Conservation (phyloP, 345 rosid genomes). For the Jatropha curcas region DNA sequence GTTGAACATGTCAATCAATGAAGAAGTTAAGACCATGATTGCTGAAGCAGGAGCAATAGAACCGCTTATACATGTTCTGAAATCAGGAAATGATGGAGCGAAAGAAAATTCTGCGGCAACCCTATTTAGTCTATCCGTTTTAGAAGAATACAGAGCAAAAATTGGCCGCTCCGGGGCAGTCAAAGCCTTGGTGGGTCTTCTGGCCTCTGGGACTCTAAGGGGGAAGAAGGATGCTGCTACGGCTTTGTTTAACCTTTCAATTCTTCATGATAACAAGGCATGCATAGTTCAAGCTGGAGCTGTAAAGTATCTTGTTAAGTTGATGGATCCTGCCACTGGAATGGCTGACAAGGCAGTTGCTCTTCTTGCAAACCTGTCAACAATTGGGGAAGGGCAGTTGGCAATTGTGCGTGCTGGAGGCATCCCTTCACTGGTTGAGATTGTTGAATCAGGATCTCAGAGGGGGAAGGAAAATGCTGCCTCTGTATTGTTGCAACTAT, state of each 20-base stretch:
- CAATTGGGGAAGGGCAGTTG: constrained; percentile 73
- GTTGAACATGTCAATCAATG: constrained; percentile 81
- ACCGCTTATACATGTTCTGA: constrained; percentile 73
- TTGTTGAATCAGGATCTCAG: constrained; percentile 77
- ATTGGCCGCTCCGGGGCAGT: constrained; percentile 89
- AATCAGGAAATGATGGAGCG: constrained; percentile 75
- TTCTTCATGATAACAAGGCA: constrained; percentile 88
- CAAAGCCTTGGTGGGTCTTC: constrained; percentile 73
- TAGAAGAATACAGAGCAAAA: constrained; percentile 68
- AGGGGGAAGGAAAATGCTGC: constrained; percentile 96
- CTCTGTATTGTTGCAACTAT: constrained; percentile 75
- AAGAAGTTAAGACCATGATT: constrained; percentile 70
- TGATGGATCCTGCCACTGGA: constrained; percentile 65
- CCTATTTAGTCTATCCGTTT: constrained; percentile 73
- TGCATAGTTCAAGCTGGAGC: constrained; percentile 96
- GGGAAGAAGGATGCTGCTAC: constrained; percentile 95
- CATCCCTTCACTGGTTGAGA: constrained; percentile 72
- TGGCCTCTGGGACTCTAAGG: constrained; percentile 72
- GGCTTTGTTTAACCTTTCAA: constrained; percentile 88
- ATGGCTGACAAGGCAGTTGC: constrained; percentile 96
- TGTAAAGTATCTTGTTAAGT: constrained; percentile 69
- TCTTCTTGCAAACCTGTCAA: constrained; percentile 81
- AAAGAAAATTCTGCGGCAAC: constrained; percentile 91
- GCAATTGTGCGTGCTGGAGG: constrained; percentile 77
- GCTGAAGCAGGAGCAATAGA: constrained; percentile 74